A percentile compares a stretch with the other conserved stretches of the same genome.
Evolutionary conservation across 2,329 filamentous ascomycete species (phyloP).

Genomic region (Colletotrichum aenigma): DNA sequence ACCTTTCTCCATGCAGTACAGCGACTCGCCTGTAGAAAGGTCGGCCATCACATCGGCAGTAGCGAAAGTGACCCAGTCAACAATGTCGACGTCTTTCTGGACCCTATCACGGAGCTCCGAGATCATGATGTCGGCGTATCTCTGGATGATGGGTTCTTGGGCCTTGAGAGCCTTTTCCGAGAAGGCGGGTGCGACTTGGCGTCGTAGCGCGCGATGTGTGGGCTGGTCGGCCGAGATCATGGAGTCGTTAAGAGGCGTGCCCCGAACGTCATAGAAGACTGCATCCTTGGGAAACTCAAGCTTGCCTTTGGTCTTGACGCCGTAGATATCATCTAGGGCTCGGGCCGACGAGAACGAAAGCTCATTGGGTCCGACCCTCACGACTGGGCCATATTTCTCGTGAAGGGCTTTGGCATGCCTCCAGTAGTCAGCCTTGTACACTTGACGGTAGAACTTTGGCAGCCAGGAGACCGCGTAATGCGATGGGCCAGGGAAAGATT

Average conservation of each 20-base stretch:
- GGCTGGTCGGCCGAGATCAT: conserved; percentile 20
- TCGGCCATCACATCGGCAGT: conserved; percentile 19
- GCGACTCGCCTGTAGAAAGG: conserved; percentile 20
- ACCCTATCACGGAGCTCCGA: conserved; percentile 16
- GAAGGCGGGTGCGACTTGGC: conserved; percentile 30
- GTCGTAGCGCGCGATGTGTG: conserved; percentile 21
- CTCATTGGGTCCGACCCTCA: not conserved
- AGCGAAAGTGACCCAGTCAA: not conserved
- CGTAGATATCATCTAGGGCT: not conserved
- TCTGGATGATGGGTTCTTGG: conserved; percentile 29
- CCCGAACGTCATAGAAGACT: not conserved
- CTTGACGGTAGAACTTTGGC: not conserved
- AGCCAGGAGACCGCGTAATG: not conserved
- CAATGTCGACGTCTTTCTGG: conserved; percentile 21
- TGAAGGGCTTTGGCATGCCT: not conserved
- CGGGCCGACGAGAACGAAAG: not conserved
- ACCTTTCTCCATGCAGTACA: conserved; percentile 15
- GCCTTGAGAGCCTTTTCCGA: conserved; percentile 28
- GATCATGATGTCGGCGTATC: conserved; percentile 29
- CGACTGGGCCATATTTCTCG: not conserved
- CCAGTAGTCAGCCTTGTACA: not conserved
- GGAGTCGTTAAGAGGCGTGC: not conserved
- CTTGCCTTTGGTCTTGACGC: not conserved
- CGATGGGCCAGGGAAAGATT: not conserved
- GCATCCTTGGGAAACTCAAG: not conserved